Percentiles rank a stretch among this genome's conserved stretches.
These are phyloP conservation scores for Colletotrichum horii DNA, from an alignment of 2,329 filamentous ascomycete species.

Conservation along the genomic window DNA sequence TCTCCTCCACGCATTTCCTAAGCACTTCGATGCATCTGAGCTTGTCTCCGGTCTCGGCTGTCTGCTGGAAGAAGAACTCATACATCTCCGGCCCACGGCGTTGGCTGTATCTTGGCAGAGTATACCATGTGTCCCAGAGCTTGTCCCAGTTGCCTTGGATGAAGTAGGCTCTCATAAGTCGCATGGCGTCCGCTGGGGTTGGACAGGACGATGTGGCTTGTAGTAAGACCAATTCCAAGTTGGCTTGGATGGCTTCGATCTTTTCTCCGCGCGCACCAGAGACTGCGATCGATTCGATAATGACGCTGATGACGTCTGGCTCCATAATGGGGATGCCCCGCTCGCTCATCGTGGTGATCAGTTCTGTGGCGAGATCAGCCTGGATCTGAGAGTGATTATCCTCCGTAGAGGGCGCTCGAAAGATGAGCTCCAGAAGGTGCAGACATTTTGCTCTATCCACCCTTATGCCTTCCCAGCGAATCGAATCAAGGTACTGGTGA, in stretches of 20 bases:
- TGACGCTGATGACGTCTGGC: conserved; percentile 52
- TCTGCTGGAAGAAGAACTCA: conserved; percentile 52
- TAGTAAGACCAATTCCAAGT: conserved; percentile 50
- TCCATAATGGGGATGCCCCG: conserved; percentile 47
- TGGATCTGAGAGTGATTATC: conserved; percentile 31
- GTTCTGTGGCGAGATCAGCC: conserved; percentile 43
- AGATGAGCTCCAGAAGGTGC: conserved; percentile 43
- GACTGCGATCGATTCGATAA: conserved; percentile 45
- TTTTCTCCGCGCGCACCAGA: conserved; percentile 34
- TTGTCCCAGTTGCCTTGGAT: conserved; percentile 53
- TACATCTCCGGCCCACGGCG: conserved; percentile 61
- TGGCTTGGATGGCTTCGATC: conserved; percentile 45
- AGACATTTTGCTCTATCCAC: conserved; percentile 40
- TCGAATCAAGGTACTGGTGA: conserved; percentile 37
- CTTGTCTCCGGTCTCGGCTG: conserved; percentile 50
- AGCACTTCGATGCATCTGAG: conserved; percentile 51
- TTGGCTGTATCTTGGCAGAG: conserved; percentile 53
- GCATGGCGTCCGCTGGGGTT: conserved; percentile 38
- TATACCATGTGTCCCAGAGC: conserved; percentile 67
- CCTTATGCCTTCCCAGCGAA: conserved; percentile 41
- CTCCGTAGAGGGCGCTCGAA: conserved; percentile 27
- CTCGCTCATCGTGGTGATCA: conserved; percentile 50
- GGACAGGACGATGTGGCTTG: conserved; percentile 43
- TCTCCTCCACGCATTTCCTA: conserved; percentile 62
- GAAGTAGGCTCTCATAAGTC: conserved; percentile 53